phyloP scores from a whole-genome alignment of 23 red algal genomes.

The Cyanidioschyzon merolae region DNA sequence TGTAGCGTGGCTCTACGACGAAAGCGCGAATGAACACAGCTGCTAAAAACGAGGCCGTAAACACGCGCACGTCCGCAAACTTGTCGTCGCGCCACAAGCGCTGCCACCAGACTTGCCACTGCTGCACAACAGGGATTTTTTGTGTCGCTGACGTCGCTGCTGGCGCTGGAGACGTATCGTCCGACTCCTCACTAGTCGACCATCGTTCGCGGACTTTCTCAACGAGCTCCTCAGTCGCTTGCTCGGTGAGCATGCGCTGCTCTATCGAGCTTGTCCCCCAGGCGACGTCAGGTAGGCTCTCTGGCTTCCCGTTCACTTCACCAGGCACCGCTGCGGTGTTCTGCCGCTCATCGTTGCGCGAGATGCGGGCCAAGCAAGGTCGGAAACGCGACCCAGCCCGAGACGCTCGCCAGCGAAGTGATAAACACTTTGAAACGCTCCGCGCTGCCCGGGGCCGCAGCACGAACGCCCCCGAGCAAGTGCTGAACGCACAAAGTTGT shows the following conservation, averaged over 20 bases:
- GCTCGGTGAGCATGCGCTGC: neutral
- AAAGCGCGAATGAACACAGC: constrained; percentile 53
- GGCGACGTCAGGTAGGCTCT: neutral
- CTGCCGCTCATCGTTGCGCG: neutral
- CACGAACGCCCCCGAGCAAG: no score
- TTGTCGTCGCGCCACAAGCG: constrained; percentile 42
- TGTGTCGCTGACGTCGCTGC: neutral
- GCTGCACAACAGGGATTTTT: neutral
- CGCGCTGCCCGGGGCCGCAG: no score
- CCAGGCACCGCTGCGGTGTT: neutral
- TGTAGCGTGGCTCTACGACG: constrained; percentile 83
- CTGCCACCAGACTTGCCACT: neutral
- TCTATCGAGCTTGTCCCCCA: neutral
- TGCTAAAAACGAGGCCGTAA: constrained; percentile 54
- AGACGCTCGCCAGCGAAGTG: no score
- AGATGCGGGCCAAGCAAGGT: neutral
- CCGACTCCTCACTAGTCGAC: neutral
- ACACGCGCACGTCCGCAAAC: constrained; percentile 71
- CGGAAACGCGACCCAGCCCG: neutral
- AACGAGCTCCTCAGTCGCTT: neutral
- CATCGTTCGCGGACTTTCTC: neutral
- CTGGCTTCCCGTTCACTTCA: neutral
- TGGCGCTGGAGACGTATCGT: neutral
- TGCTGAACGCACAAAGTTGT: no score
- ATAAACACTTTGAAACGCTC: no score